These are phyloP conservation scores for Penicillium aurantiogriseum DNA, from an alignment of 2,329 filamentous ascomycete genomes.

Conservation along the genomic window DNA sequence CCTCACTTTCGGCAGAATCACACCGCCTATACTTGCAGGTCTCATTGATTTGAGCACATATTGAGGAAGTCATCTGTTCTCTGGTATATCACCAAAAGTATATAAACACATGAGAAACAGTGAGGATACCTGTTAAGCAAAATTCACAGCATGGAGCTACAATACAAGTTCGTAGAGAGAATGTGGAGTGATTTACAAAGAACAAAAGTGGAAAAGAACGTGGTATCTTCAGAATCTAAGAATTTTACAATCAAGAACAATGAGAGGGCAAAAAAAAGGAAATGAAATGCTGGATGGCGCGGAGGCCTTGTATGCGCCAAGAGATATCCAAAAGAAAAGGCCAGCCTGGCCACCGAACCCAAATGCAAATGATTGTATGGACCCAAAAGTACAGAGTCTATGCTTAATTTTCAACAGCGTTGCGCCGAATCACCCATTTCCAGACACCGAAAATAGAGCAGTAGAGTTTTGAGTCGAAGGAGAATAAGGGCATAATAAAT, in stretches of 20 bases:
- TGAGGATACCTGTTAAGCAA: background rate
- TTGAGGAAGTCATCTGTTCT: no score
- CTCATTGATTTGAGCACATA: no score
- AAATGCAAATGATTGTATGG: constrained; percentile 9
- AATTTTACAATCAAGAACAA: background rate
- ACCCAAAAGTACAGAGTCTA: constrained; percentile 7
- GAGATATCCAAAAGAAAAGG: constrained; percentile 1
- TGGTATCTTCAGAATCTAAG: background rate
- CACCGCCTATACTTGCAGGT: no score
- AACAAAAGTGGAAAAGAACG: background rate
- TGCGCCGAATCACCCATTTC: constrained; percentile 3
- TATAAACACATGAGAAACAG: background rate
- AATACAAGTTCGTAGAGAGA: no score
- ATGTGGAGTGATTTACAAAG: background rate
- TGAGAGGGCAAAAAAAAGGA: background rate
- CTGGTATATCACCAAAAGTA: no score
- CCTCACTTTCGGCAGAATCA: no score
- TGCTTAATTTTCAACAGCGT: constrained; percentile 4
- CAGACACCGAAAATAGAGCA: constrained; percentile 5
- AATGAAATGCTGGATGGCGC: background rate
- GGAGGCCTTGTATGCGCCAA: background rate
- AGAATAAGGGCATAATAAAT: background rate
- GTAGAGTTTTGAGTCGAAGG: background rate
- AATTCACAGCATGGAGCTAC: background rate
- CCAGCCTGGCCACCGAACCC: background rate